These are phyloP conservation scores for Rostrohypoxylon terebratum DNA, from an alignment of 495 filamentous ascomycete species.

Conservation along the genomic window DNA sequence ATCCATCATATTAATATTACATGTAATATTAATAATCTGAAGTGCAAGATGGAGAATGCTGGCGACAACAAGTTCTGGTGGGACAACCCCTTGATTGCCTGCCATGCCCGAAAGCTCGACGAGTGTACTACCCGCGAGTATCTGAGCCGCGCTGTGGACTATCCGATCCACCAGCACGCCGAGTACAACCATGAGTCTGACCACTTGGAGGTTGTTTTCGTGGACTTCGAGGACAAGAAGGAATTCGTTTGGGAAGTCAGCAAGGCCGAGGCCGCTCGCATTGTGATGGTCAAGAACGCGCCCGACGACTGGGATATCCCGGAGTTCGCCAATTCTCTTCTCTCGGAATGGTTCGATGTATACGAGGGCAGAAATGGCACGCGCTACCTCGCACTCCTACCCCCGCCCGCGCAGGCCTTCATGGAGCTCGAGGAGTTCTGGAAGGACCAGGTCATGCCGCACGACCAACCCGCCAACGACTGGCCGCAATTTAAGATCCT, in stretches of 20 bases:
- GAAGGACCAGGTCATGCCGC: background rate
- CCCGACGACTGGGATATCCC: slow-evolving; percentile 3
- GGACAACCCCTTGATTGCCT: background rate
- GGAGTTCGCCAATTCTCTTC: background rate
- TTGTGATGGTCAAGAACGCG: background rate
- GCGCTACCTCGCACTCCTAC: background rate
- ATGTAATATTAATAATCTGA: background rate
- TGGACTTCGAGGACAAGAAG: background rate
- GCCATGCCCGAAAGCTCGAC: background rate
- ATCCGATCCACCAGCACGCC: background rate
- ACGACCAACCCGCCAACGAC: no score
- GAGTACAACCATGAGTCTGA: background rate
- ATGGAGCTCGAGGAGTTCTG: slow-evolving; percentile 14
- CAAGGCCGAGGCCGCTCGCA: no score
- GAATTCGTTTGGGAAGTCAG: background rate
- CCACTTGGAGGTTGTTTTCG: background rate
- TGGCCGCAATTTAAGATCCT: background rate
- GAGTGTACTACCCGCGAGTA: background rate
- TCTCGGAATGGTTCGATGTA: background rate
- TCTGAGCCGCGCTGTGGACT: background rate
- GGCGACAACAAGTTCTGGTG: background rate
- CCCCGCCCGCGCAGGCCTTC: background rate
- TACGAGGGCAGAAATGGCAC: no score
- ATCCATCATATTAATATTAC: background rate
- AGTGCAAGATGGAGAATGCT: background rate